phyloP scores from a whole-genome alignment of 2,329 filamentous ascomycete genomes.

The Fragosphaeria purpurea region DNA sequence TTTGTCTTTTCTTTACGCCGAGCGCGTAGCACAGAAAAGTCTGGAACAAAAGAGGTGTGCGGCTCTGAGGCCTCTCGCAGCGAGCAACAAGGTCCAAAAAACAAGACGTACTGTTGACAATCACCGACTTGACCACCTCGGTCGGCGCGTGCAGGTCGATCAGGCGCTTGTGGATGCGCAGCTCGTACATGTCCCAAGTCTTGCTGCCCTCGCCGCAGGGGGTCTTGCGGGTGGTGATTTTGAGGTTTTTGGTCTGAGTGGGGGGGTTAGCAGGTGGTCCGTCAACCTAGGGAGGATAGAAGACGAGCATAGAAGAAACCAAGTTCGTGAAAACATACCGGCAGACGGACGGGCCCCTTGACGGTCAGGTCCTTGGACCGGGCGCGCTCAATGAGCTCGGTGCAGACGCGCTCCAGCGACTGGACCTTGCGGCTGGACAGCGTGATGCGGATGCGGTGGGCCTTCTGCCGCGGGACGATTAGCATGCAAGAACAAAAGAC shows the following conservation, averaged over 20 bases:
- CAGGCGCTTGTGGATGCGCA: constrained; percentile 98
- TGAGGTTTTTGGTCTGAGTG: constrained; percentile 71
- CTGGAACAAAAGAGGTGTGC: neutral
- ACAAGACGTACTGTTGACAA: constrained; percentile 58
- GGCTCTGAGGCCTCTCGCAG: no score
- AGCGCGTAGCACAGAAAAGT: neutral
- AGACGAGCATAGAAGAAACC: no score
- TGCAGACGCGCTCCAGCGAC: constrained; percentile 95
- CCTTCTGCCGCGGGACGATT: constrained; percentile 1
- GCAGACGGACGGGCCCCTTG: constrained; percentile 95
- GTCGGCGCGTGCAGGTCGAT: constrained; percentile 97
- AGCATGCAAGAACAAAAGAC: no score
- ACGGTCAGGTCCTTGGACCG: constrained; percentile 97
- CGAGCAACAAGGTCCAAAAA: no score
- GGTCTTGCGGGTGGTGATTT: constrained; percentile 97
- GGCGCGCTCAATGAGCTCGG: constrained; percentile 95
- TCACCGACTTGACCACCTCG: constrained; percentile 95
- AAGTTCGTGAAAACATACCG: constrained; percentile 24
- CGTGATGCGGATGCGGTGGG: constrained; percentile 61
- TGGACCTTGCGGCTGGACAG: constrained; percentile 90
- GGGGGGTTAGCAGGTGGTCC: neutral
- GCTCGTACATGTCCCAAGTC: constrained; percentile 90
- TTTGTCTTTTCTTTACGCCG: neutral
- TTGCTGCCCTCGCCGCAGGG: constrained; percentile 99
- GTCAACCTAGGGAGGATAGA: no score